Evolutionary conservation across 495 filamentous ascomycete species (phyloP).

Genomic region (Xylaria bambusicola): DNA sequence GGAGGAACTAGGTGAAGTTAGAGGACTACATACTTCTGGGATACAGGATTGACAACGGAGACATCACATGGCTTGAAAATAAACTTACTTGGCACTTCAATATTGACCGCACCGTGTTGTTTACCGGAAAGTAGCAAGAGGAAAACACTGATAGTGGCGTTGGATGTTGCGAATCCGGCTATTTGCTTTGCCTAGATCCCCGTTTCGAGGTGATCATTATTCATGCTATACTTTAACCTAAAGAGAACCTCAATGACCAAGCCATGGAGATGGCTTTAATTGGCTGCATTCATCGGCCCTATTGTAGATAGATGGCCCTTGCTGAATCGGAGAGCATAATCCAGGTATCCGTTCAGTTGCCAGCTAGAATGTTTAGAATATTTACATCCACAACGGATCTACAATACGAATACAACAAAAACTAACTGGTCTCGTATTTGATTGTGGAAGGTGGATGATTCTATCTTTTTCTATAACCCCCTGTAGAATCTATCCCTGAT

Average conservation of each 20-base stretch:
- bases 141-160: no score
- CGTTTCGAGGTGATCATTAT: not conserved
- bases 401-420: no score
- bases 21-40: not conserved
- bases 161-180: not conserved
- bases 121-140: not conserved
- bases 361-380: no score
- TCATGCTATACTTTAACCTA: not conserved
- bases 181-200: not conserved
- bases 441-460: not conserved
- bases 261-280: not conserved
- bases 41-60: no score
- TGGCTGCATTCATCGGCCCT: not conserved
- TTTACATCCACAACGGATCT: no score
- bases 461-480: conserved; percentile 13
- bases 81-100: no score
- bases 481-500: conserved; percentile 6
- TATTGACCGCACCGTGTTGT: not conserved
- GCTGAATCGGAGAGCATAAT: not conserved
- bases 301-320: not conserved
- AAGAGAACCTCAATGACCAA: not conserved
- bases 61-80: no score
- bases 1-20: not conserved
- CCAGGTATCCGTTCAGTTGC: not conserved
- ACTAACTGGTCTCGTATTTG: no score